A percentile compares a stretch with the other conserved stretches of the same genome.
Conservation (phyloP, 768 basidiomycete genomes). For the Trametes cingulata region DNA sequence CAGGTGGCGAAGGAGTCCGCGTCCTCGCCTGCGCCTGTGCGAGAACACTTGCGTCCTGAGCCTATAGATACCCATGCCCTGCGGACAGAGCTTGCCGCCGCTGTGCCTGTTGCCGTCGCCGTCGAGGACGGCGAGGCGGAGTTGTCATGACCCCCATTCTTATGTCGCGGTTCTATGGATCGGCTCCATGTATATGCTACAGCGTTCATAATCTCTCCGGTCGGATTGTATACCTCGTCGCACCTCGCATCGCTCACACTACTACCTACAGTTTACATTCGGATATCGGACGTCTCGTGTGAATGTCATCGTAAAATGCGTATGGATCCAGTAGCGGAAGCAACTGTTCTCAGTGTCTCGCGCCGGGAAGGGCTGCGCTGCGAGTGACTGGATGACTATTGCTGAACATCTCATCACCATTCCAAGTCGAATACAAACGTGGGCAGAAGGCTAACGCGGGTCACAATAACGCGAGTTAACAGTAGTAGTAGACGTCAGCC, state of each 20-base stretch:
- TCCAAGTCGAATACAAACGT: no score
- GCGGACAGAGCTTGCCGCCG: slow-evolving; percentile 10
- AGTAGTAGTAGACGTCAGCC: no score
- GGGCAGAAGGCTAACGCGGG: no score
- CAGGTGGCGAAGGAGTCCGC: background rate
- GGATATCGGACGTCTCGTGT: background rate
- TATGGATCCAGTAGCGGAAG: no score
- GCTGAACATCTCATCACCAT: no score
- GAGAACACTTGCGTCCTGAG: background rate
- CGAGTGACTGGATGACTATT: no score
- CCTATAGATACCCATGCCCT: slow-evolving; percentile 14
- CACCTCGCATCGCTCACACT: slow-evolving; percentile 2
- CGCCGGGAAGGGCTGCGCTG: no score
- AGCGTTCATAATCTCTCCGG: slow-evolving; percentile 11
- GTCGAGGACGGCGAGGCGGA: background rate
- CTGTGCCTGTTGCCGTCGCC: background rate
- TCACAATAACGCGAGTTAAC: no score
- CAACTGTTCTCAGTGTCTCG: no score
- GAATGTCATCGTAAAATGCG: background rate
- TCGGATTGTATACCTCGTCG: slow-evolving; percentile 3
- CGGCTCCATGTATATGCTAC: slow-evolving; percentile 14
- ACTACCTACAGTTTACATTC: background rate
- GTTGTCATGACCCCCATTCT: slow-evolving; percentile 12
- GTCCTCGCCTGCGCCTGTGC: background rate
- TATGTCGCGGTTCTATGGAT: background rate